Base-by-base conservation (phyloP, 768 basidiomycete genomes). In the Neoboletus subvelutipes region DNA sequence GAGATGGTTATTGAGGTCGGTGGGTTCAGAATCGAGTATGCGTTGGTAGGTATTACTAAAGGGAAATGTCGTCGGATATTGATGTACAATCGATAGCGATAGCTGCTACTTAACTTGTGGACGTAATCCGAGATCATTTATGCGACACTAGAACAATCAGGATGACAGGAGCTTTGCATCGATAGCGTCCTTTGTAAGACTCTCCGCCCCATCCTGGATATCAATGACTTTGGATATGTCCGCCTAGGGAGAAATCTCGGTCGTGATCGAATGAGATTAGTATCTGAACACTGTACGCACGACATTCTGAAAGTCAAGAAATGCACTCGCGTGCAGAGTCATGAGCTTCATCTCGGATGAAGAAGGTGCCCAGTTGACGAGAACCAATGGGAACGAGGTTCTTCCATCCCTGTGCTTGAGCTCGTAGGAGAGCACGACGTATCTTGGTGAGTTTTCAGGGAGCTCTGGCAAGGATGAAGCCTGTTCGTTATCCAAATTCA, bases 301-400 rank as follows among this genome's bases (percentile, higher is more conserved):
- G 52, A 84, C 84, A 42, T 75, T 79, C 70, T 94, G 90, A 74
- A 97, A 95, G 61, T 87, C 82, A 50, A 91, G 67, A 41, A 90
- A 76, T 36, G 87, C 88, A 60, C 90, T 92, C 3, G 93, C 93
- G 64, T 97, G 90, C 6, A 96, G 78, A 5, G 92, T 92, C 56
- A 83, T 76, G 63, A 92, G 76, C 28, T 84, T 81, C 31, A 82
- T 92, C 69, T 94, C 92, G 64, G 85, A 87, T 9, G 85, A 79
- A 4, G 76, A 79, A 18, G 93, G 94, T 26, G 84, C 82, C 94
- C 94, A 97, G 75, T 95, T 94, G 71, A 97, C 76, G 46, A 96
- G 78, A 13, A 92, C 85, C 12, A 97, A 77, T 2, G 94, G 94
- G 63, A 87, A 91, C 1, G 91, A 94, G 57, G 79, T 90, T 46